Evolutionary conservation across 352 stramenopile species (phyloP).

Genomic region (Pythium angustatum): DNA sequence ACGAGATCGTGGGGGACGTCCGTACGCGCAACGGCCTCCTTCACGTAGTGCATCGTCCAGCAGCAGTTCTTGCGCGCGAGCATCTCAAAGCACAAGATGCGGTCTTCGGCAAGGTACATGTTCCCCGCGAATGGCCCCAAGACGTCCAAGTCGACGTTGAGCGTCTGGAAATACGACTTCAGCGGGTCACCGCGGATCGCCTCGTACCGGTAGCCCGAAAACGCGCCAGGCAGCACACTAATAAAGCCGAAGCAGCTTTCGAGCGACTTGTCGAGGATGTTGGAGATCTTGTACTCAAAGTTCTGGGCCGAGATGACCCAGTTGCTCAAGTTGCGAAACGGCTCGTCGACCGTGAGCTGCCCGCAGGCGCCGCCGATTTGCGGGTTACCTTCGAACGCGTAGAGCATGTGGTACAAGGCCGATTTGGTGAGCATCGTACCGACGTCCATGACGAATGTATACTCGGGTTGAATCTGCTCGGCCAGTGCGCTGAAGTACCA

Average conservation of each 20-base stretch:
- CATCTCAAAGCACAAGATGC: constrained; percentile 86
- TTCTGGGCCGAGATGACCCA: constrained; percentile 87
- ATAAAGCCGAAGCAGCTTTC: constrained; percentile 90
- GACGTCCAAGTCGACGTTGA: constrained; percentile 77
- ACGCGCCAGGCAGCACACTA: constrained; percentile 81
- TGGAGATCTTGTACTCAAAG: constrained; percentile 91
- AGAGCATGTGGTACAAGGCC: constrained; percentile 76
- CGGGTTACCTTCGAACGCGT: constrained; percentile 73
- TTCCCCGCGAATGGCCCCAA: constrained; percentile 85
- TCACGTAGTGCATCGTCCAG: constrained; percentile 90
- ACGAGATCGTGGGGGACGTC: constrained; percentile 84
- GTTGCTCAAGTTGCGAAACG: constrained; percentile 82
- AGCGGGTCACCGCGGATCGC: constrained; percentile 77
- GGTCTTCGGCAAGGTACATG: constrained; percentile 89
- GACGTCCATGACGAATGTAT: constrained; percentile 82
- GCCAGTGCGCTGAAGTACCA: constrained; percentile 87
- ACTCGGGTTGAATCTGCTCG: constrained; percentile 83
- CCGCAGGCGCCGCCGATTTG: constrained; percentile 84
- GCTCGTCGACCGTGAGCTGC: constrained; percentile 81
- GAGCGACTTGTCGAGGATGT: constrained; percentile 86
- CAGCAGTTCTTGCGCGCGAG: constrained; percentile 78
- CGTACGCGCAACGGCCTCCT: constrained; percentile 78
- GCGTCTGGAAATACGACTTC: constrained; percentile 85
- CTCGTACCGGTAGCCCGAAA: constrained; percentile 84
- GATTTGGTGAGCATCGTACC: constrained; percentile 83